These are phyloP conservation scores for Colletotrichum melonis DNA, from an alignment of 2,329 filamentous ascomycete species.

Conservation along the genomic window DNA sequence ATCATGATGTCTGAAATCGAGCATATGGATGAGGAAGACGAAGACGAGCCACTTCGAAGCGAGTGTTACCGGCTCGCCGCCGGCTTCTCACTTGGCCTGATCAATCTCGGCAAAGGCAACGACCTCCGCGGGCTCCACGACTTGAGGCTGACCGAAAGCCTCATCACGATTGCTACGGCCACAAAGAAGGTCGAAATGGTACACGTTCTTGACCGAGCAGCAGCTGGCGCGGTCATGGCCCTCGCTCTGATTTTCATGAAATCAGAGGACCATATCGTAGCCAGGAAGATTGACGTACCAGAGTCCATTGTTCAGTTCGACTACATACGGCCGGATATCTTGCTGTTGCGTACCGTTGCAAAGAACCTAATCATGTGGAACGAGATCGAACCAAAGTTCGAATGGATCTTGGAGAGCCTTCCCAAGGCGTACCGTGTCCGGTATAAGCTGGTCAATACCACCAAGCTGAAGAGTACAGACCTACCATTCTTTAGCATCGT, in stretches of 20 bases:
- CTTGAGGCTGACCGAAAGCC: conserved; percentile 90
- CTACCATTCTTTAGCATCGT: conserved; percentile 94
- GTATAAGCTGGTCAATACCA: conserved; percentile 69
- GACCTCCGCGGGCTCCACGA: conserved; percentile 91
- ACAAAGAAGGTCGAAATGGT: conserved; percentile 93
- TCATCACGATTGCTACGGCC: conserved; percentile 86
- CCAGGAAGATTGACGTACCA: conserved; percentile 92
- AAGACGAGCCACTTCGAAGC: conserved; percentile 87
- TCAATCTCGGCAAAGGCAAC: conserved; percentile 92
- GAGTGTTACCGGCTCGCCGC: conserved; percentile 97
- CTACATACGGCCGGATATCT: conserved; percentile 92
- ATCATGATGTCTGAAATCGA: conserved; percentile 99
- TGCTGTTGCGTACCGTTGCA: conserved; percentile 88
- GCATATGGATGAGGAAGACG: conserved; percentile 81
- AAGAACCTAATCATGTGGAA: conserved; percentile 96
- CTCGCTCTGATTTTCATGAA: conserved; percentile 97
- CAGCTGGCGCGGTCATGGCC: conserved; percentile 91
- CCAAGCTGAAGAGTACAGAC: conserved; percentile 79
- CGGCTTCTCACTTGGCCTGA: conserved; percentile 91
- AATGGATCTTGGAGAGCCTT: conserved; percentile 82
- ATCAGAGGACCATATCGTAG: conserved; percentile 87
- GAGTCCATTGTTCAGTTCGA: conserved; percentile 93
- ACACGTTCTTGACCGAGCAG: conserved; percentile 92
- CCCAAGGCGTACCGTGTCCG: conserved; percentile 75
- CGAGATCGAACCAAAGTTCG: conserved; percentile 76